Evolutionary conservation across 345 rosid species (phyloP), one percentile per base, ranked within the genome.

Genomic region (Kandelia obovata): DNA sequence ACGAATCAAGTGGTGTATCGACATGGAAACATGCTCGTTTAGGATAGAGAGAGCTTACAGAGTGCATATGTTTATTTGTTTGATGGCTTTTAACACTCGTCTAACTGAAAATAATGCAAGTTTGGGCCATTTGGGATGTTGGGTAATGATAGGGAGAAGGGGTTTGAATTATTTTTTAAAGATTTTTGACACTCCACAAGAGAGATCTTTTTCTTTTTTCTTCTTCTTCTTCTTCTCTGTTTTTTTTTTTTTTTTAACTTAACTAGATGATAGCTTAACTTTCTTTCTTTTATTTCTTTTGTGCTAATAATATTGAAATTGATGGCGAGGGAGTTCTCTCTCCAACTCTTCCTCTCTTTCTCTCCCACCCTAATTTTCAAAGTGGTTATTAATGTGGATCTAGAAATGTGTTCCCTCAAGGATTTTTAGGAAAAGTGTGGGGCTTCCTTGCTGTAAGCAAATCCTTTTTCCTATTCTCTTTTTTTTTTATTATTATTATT

Each of bases 361-460:
- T 28, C 30, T 28, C 6, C 34, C 63, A 66, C 77, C 61, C 84
- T 72, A 77, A 56, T 80, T 86, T 83, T 86, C 80, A 83, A 83
- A 79, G 68, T 72, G 85, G 84, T 71, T 76, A 56, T 79, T 83
- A 75, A 71, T 71, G 81, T 72, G 75, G 72, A 82, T 81, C 65
- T 53, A 79, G 81, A 76, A 78, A 76, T 79, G 86, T 81, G 71
- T 47, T 72, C 67, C 83, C 81, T 72, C 81, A 68, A 78, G 81
- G 83, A 67, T 65, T 61, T 70, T 73, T 70, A 81, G 83, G 81
- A 77, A 71, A 47, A 72, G 73, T 43, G 84, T 74, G 73, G 82
- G 79, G 53, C 71, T 77, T 78, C 16, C 26, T 25, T 66, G 81
- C 70, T 83, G 34, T 34, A 68, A 75, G 58, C 51, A 70, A 83